phyloP scores from a whole-genome alignment of 768 basidiomycete species.

The Termitomyces sp. region DNA sequence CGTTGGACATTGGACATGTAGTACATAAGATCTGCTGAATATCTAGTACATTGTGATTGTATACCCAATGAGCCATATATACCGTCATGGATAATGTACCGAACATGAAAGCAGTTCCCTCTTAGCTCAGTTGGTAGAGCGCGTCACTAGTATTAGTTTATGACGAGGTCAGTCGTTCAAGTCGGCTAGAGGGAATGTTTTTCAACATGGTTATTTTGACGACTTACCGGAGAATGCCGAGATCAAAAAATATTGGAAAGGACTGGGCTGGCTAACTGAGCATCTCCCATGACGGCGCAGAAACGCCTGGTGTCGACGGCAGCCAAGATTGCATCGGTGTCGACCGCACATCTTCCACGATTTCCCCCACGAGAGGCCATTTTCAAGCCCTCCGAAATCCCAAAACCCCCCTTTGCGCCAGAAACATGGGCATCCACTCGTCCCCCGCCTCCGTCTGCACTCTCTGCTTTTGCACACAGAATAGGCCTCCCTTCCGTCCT shows the following conservation, averaged over 20 bases:
- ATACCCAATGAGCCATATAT: no score
- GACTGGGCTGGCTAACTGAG: not conserved
- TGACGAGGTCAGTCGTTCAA: conserved; percentile 4
- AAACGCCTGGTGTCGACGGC: conserved; percentile 37
- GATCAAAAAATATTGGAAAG: conserved; percentile 22
- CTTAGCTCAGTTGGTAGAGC: conserved; percentile 6
- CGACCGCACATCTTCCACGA: conserved; percentile 43
- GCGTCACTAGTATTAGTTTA: not conserved
- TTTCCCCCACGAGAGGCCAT: conserved; percentile 62
- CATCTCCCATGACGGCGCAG: conserved; percentile 47
- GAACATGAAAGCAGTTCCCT: not conserved
- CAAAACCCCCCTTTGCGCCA: conserved; percentile 47
- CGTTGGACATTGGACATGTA: not conserved
- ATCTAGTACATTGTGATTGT: not conserved
- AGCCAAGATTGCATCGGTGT: conserved; percentile 36
- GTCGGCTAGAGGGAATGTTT: conserved; percentile 4
- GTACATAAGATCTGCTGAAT: not conserved
- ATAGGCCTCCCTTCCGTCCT: conserved; percentile 64
- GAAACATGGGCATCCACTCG: conserved; percentile 68
- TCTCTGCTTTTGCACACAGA: conserved; percentile 72
- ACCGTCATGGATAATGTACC: no score
- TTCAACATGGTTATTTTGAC: not conserved
- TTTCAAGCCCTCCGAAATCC: conserved; percentile 22
- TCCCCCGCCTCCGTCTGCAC: conserved; percentile 63
- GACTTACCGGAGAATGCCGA: conserved; percentile 21